These are phyloP conservation scores for Psilocybe tampanensis DNA, from an alignment of 768 basidiomycete species.

Conservation along the genomic window DNA sequence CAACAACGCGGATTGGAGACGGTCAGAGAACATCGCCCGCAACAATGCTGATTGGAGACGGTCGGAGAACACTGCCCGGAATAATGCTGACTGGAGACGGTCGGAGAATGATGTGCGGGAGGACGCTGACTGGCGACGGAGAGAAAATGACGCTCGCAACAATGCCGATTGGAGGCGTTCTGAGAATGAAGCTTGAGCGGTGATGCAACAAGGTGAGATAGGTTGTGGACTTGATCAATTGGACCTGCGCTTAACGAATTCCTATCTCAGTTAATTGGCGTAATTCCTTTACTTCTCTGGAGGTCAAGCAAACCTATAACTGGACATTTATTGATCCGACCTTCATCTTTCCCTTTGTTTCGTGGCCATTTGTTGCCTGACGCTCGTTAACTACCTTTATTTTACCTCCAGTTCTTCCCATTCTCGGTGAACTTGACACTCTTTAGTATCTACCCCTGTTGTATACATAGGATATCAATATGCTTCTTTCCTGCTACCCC, in stretches of 20 bases:
- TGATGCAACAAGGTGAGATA: slow-evolving; percentile 2
- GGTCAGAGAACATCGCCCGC: slow-evolving; percentile 11
- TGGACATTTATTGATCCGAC: slow-evolving; percentile 17
- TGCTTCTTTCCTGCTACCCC: not conserved
- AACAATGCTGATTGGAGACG: slow-evolving; percentile 22
- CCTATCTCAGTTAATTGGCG: slow-evolving; percentile 1
- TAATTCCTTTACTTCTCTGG: slow-evolving; percentile 10
- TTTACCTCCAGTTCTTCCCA: slow-evolving; percentile 16
- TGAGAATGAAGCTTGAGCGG: not conserved
- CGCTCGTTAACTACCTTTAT: slow-evolving; percentile 18
- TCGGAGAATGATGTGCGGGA: slow-evolving; percentile 12
- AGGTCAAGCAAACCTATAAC: slow-evolving; percentile 12
- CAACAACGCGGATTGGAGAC: slow-evolving; percentile 28
- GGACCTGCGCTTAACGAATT: not conserved
- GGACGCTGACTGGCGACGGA: slow-evolving; percentile 3
- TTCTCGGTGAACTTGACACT: slow-evolving; percentile 17
- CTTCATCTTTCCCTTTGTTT: slow-evolving; percentile 14
- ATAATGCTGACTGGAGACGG: slow-evolving; percentile 19
- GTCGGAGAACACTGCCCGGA: slow-evolving; percentile 11
- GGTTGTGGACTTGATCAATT: not conserved
- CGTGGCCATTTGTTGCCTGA: slow-evolving; percentile 19
- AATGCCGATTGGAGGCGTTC: slow-evolving; percentile 4
- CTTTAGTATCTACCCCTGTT: slow-evolving; percentile 15
- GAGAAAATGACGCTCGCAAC: not conserved
- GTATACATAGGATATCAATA: slow-evolving; percentile 16